A percentile compares a stretch with the other conserved stretches of the same genome.
phyloP scores from a whole-genome alignment of 2,329 filamentous ascomycete genomes.

The Neofusicoccum parvum region DNA sequence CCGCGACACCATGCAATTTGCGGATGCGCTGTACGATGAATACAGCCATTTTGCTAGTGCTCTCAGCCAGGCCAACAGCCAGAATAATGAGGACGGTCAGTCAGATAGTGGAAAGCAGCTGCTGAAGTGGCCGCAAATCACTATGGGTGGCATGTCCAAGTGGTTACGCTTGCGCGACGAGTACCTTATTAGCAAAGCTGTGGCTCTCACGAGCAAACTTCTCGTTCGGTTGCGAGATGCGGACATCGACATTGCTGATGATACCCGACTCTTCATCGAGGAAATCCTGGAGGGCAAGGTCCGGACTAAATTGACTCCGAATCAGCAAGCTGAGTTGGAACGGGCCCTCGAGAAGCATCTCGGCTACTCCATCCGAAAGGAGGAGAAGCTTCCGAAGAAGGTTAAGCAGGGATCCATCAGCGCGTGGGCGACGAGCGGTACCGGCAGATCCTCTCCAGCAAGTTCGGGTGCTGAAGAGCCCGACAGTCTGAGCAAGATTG shows the following conservation, averaged over 20 bases:
- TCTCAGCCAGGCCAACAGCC: conserved; percentile 50
- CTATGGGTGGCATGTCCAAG: conserved; percentile 72
- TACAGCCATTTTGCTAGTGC: conserved; percentile 81
- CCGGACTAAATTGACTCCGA: conserved; percentile 76
- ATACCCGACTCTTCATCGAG: conserved; percentile 63
- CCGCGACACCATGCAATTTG: conserved; percentile 91
- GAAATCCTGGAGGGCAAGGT: conserved; percentile 66
- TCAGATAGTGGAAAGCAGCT: conserved; percentile 53
- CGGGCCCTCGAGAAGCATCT: conserved; percentile 59
- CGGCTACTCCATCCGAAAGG: conserved; percentile 40
- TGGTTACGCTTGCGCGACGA: conserved; percentile 90
- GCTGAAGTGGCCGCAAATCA: conserved; percentile 64
- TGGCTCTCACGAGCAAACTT: conserved; percentile 81
- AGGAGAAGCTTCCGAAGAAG: conserved; percentile 32
- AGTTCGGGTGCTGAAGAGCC: conserved; percentile 14
- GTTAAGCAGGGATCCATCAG: conserved; percentile 26
- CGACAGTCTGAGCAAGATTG: conserved; percentile 48
- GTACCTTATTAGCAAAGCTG: conserved; percentile 80
- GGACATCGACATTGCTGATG: conserved; percentile 67
- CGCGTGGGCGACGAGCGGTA: conserved; percentile 23
- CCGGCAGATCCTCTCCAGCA: not conserved
- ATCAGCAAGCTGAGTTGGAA: conserved; percentile 82
- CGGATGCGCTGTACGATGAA: conserved; percentile 80
- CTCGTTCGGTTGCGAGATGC: conserved; percentile 79
- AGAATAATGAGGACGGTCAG: conserved; percentile 31